A percentile compares a stretch with the other conserved stretches of the same genome.
Conservation (phyloP, 2,329 filamentous ascomycete genomes). For the Escovopsis weberi region DNA sequence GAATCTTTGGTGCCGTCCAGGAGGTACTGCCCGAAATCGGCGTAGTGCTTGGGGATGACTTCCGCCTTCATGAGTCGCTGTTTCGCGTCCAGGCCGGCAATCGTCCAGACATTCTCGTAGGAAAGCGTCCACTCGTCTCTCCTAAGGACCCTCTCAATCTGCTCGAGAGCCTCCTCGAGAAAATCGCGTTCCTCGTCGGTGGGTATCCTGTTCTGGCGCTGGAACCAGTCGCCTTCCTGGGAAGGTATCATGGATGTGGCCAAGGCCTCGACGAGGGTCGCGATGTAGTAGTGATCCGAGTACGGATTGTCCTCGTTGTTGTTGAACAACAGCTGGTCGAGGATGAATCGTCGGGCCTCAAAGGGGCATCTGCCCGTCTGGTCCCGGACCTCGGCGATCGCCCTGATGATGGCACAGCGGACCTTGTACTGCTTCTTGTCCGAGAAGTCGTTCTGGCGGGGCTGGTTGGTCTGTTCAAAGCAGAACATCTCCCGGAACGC, state of each 20-base stretch:
- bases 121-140: slow-evolving; percentile 56
- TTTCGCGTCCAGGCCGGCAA: slow-evolving; percentile 47
- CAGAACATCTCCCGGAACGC: slow-evolving; percentile 85
- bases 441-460: slow-evolving; percentile 78
- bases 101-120: slow-evolving; percentile 53
- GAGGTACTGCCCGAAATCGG: slow-evolving; percentile 49
- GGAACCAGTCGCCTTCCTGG: slow-evolving; percentile 29
- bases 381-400: slow-evolving; percentile 67
- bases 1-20: slow-evolving; percentile 48
- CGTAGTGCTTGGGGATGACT: slow-evolving; percentile 37
- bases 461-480: slow-evolving; percentile 61
- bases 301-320: slow-evolving; percentile 84
- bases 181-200: slow-evolving; percentile 33
- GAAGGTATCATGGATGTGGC: slow-evolving; percentile 42
- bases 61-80: slow-evolving; percentile 48
- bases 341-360: slow-evolving; percentile 66
- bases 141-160: slow-evolving; percentile 51
- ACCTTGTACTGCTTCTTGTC: slow-evolving; percentile 77
- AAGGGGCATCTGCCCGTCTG: slow-evolving; percentile 60
- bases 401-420: slow-evolving; percentile 67
- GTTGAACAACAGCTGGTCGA: slow-evolving; percentile 84
- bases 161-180: slow-evolving; percentile 38
- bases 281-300: slow-evolving; percentile 82
- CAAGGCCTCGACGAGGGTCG: slow-evolving; percentile 55
- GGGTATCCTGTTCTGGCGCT: slow-evolving; percentile 30